These are phyloP conservation scores for Ballota nigra DNA, from an alignment of 257 asterid species.

Conservation along the genomic window DNA sequence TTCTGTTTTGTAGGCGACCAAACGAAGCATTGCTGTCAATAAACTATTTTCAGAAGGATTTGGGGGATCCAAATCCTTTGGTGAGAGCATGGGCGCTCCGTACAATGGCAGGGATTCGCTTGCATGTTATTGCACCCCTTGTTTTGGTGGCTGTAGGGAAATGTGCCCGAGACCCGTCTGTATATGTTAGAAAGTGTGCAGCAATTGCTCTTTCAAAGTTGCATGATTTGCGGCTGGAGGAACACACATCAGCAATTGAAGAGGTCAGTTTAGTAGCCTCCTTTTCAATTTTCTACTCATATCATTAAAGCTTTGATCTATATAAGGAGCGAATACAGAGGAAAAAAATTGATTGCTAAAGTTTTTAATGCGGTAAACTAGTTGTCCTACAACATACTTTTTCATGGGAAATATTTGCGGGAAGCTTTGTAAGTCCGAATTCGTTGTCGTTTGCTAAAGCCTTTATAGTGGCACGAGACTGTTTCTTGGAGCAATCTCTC, in stretches of 20 bases:
- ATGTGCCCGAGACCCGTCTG: conserved; percentile 94
- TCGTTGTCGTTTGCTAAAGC: conserved; percentile 1
- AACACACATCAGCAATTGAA: conserved; percentile 61
- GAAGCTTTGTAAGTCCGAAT: not conserved
- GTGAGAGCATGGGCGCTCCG: conserved; percentile 98
- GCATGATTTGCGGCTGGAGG: conserved; percentile 90
- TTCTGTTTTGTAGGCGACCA: conserved; percentile 62
- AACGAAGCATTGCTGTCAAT: conserved; percentile 86
- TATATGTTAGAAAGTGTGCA: conserved; percentile 96
- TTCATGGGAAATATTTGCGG: not conserved
- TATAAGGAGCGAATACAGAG: conserved; percentile 3
- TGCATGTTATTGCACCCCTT: conserved; percentile 81
- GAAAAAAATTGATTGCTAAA: not conserved
- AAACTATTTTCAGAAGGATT: conserved; percentile 93
- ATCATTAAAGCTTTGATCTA: not conserved
- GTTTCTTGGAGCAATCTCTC: conserved; percentile 12
- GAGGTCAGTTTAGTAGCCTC: conserved; percentile 56
- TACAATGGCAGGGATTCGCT: conserved; percentile 96
- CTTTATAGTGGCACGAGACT: conserved; percentile 4
- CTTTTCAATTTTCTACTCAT: not conserved
- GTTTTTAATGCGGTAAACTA: not conserved
- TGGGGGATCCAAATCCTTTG: conserved; percentile 88
- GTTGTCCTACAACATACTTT: conserved; percentile 1
- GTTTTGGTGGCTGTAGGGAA: conserved; percentile 81
- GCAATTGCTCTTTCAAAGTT: conserved; percentile 90